These are phyloP conservation scores for Podila epicladia DNA, from an alignment of 192 early-diverging fungal genomes.

Conservation along the genomic window DNA sequence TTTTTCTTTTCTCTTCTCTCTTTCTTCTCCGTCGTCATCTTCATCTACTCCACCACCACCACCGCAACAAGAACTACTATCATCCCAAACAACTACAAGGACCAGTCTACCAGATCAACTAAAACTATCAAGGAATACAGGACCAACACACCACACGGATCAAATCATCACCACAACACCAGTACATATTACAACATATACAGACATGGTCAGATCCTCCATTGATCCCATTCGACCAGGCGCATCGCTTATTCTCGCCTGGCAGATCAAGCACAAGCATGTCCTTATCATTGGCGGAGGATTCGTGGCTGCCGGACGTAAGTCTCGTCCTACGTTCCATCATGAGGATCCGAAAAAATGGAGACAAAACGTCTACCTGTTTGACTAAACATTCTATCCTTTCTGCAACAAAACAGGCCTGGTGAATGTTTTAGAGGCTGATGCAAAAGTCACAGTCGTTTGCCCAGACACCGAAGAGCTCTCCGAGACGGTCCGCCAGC, in stretches of 20 bases:
- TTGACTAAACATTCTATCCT: not conserved
- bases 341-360: too few species aligned
- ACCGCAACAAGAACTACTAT: not conserved
- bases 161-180: not conserved
- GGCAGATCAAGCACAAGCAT: conserved; percentile 75
- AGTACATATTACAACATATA: not conserved
- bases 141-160: not conserved
- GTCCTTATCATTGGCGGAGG: conserved; percentile 94
- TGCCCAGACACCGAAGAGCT: conserved; percentile 68
- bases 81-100: too few species aligned
- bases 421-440: conserved; percentile 82
- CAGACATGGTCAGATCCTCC: conserved; percentile 39
- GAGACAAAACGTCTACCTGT: too few species aligned
- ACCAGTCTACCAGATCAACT: not conserved
- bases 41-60: not conserved
- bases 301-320: conserved; percentile 83
- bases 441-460: conserved; percentile 81
- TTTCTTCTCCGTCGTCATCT: not conserved
- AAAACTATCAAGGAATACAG: not conserved
- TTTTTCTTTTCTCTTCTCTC: not conserved
- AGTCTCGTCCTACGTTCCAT: not conserved
- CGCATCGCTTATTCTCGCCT: conserved; percentile 87
- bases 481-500: conserved; percentile 70
- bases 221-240: conserved; percentile 64
- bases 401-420: conserved; percentile 34